Conservation (phyloP, 257 asterid species). For the Nicotiana tomentosiformis region DNA sequence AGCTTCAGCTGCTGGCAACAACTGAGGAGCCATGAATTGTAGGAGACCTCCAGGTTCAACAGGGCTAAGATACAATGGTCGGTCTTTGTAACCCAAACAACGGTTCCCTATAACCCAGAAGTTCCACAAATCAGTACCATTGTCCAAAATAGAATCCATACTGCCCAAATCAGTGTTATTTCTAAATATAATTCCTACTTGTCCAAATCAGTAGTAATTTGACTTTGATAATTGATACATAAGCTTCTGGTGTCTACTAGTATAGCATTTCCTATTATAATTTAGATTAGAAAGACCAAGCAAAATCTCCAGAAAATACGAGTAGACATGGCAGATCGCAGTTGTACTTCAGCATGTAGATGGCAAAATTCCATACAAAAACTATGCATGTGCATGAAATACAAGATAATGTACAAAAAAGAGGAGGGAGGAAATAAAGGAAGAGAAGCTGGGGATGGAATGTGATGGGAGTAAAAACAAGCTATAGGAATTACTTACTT, state of each 20-base stretch:
- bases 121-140: neutral
- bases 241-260: neutral
- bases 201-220: neutral
- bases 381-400: neutral
- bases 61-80: slow-evolving; percentile 54
- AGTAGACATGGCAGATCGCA: neutral
- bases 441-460: neutral
- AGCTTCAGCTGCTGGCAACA: slow-evolving; percentile 62
- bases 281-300: neutral
- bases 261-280: neutral
- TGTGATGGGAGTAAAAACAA: neutral
- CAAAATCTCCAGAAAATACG: neutral
- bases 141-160: neutral
- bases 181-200: neutral
- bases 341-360: neutral
- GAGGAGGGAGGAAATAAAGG: neutral
- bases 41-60: slow-evolving; percentile 49
- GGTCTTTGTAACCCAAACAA: slow-evolving; percentile 39
- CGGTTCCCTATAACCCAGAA: slow-evolving; percentile 49
- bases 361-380: neutral
- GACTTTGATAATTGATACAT: neutral
- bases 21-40: slow-evolving; percentile 15
- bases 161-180: neutral
- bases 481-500: slow-evolving; percentile 46
- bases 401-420: neutral